Conservation (phyloP, 2,329 filamentous ascomycete species). For the Aspergillus fischeri region DNA sequence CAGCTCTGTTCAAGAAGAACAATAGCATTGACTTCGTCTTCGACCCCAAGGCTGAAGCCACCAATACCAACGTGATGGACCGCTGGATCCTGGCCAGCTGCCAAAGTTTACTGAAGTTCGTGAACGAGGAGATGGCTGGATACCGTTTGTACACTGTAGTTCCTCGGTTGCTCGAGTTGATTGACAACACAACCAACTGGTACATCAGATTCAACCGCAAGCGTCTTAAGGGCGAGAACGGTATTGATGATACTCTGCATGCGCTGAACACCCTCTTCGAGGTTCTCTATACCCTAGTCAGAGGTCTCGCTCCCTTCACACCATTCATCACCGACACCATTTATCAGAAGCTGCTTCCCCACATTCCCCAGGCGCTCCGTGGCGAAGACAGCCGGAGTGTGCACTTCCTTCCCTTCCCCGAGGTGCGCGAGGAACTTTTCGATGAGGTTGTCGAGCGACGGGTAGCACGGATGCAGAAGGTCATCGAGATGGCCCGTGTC, state of each 20-base stretch:
- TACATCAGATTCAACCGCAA: conserved; percentile 94
- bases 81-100: conserved; percentile 91
- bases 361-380: conserved; percentile 69
- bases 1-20: conserved; percentile 79
- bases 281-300: conserved; percentile 82
- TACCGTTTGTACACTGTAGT: conserved; percentile 89
- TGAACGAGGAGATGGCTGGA: conserved; percentile 83
- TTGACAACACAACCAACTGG: conserved; percentile 98
- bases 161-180: conserved; percentile 73
- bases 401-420: conserved; percentile 87
- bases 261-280: conserved; percentile 93
- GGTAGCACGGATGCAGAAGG: conserved; percentile 87
- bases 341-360: conserved; percentile 75
- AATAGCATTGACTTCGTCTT: conserved; percentile 73
- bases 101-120: conserved; percentile 85
- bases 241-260: conserved; percentile 78
- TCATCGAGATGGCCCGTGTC: conserved; percentile 85
- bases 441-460: conserved; percentile 80
- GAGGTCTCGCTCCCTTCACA: conserved; percentile 87
- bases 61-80: conserved; percentile 90
- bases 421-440: conserved; percentile 83
- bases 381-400: conserved; percentile 77
- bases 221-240: conserved; percentile 84
- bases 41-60: conserved; percentile 68
- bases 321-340: conserved; percentile 96